A percentile compares a stretch with the other conserved stretches of the same genome.
These are phyloP conservation scores for Centaurea solstitialis DNA, from an alignment of 129 eudicot species.

Conservation along the genomic window DNA sequence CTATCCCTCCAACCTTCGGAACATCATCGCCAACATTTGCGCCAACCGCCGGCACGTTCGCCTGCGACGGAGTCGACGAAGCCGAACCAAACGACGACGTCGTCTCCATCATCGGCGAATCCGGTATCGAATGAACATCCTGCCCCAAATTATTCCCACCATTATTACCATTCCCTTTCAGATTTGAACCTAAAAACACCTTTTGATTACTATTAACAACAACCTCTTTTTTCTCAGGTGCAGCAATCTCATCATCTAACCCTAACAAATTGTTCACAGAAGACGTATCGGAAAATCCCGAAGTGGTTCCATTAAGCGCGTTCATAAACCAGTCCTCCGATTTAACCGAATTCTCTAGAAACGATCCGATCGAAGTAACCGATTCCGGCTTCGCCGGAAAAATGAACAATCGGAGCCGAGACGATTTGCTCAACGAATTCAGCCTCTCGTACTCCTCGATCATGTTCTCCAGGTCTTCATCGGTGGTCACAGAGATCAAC, in stretches of 20 bases:
- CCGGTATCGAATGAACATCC: slow-evolving; percentile 73
- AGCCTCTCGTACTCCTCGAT: slow-evolving; percentile 66
- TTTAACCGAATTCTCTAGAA: slow-evolving; percentile 49
- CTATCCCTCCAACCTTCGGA: slow-evolving; percentile 41
- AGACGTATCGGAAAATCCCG: slow-evolving; percentile 60
- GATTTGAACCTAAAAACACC: slow-evolving; percentile 15
- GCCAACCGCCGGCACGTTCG: slow-evolving; percentile 60
- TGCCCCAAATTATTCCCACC: slow-evolving; percentile 13
- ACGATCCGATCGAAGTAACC: slow-evolving; percentile 15
- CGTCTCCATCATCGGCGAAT: slow-evolving; percentile 68
- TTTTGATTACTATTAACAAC: slow-evolving; percentile 9
- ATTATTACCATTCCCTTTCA: background rate
- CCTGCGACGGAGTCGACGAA: slow-evolving; percentile 54
- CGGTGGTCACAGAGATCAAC: slow-evolving; percentile 62
- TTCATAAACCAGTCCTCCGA: slow-evolving; percentile 55
- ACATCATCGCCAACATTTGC: slow-evolving; percentile 29
- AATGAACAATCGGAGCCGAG: slow-evolving; percentile 24
- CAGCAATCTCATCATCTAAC: slow-evolving; percentile 36
- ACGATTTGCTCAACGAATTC: slow-evolving; percentile 6
- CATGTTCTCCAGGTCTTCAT: slow-evolving; percentile 86
- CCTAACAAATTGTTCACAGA: slow-evolving; percentile 63
- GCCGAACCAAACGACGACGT: slow-evolving; percentile 76
- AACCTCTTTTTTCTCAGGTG: slow-evolving; percentile 15
- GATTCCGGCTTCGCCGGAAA: slow-evolving; percentile 33
- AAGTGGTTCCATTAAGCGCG: slow-evolving; percentile 47